Evolutionary conservation across 805 yeast species (phyloP).

Genomic region (Kazachstania psychrophila): DNA sequence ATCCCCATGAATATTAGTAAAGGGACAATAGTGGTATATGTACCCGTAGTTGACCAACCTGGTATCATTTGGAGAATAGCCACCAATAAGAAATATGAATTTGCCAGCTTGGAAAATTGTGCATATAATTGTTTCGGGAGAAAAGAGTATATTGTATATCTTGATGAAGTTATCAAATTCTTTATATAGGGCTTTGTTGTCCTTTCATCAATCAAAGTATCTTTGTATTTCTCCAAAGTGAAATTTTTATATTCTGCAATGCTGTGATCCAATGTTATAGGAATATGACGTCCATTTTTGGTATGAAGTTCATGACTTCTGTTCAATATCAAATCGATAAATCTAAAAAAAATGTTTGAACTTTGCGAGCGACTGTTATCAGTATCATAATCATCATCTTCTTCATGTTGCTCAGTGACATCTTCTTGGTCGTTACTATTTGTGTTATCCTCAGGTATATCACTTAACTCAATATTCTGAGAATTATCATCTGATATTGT

Average conservation of each 20-base stretch:
- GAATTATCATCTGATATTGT: not conserved
- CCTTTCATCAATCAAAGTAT: slow-evolving; percentile 59
- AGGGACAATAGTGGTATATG: slow-evolving; percentile 88
- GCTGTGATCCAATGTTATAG: slow-evolving; percentile 42
- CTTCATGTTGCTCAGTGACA: not conserved
- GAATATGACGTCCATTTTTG: slow-evolving; percentile 66
- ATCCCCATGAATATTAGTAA: slow-evolving; percentile 76
- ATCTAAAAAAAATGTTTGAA: slow-evolving; percentile 7
- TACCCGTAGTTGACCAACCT: slow-evolving; percentile 95
- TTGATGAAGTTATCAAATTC: slow-evolving; percentile 76
- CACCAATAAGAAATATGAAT: slow-evolving; percentile 78
- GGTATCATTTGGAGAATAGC: slow-evolving; percentile 95
- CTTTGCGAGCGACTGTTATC: slow-evolving; percentile 2
- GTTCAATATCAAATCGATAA: slow-evolving; percentile 34
- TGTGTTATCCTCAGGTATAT: slow-evolving; percentile 5
- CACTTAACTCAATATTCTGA: slow-evolving; percentile 12
- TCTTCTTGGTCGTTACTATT: not conserved
- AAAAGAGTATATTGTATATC: slow-evolving; percentile 72
- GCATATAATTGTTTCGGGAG: slow-evolving; percentile 82
- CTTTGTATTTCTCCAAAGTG: slow-evolving; percentile 8
- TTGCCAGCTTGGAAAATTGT: slow-evolving; percentile 89
- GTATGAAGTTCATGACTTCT: slow-evolving; percentile 42
- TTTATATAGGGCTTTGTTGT: slow-evolving; percentile 44
- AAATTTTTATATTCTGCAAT: slow-evolving; percentile 16
- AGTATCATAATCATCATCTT: slow-evolving; percentile 5